Conservation (phyloP, 208 protist genomes). For the Angomonas ambiguus region DNA sequence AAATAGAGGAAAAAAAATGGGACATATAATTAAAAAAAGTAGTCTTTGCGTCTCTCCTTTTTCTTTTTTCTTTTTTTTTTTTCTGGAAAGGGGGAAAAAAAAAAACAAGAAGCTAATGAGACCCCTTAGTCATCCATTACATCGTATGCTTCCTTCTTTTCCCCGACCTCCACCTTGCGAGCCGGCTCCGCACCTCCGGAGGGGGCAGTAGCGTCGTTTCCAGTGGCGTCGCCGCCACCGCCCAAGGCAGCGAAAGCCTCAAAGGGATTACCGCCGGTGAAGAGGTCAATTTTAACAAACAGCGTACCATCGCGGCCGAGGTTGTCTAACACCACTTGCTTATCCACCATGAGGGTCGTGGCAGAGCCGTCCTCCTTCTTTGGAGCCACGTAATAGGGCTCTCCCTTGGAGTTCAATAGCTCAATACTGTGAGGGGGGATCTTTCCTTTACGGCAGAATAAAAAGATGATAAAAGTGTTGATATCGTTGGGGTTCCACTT, state of each 20-base stretch:
- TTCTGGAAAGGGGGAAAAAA: slow-evolving; percentile 1
- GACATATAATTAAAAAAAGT: neutral
- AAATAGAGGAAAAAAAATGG: slow-evolving; percentile 6
- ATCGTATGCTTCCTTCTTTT: slow-evolving; percentile 51
- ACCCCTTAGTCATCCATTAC: slow-evolving; percentile 40
- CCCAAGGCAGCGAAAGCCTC: slow-evolving; percentile 22
- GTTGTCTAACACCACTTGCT: slow-evolving; percentile 26
- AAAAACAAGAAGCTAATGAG: neutral
- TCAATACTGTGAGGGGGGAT: slow-evolving; percentile 75
- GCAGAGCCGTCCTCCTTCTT: slow-evolving; percentile 32
- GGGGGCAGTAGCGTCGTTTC: neutral
- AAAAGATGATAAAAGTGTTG: slow-evolving; percentile 54
- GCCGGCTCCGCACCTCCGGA: neutral
- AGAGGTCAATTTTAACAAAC: slow-evolving; percentile 40
- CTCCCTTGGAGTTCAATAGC: slow-evolving; percentile 36
- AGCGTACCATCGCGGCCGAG: slow-evolving; percentile 31
- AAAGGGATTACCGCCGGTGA: slow-evolving; percentile 47
- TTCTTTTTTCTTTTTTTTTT: neutral
- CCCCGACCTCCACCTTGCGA: slow-evolving; percentile 26
- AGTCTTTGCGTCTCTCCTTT: neutral
- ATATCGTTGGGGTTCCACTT: slow-evolving; percentile 35
- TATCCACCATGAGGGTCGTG: slow-evolving; percentile 47
- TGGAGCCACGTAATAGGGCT: slow-evolving; percentile 31
- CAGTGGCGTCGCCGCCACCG: neutral
- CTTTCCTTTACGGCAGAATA: slow-evolving; percentile 62